These are phyloP conservation scores for Rhodamnia argentea DNA, from an alignment of 345 rosid genomes.

Conservation along the genomic window DNA sequence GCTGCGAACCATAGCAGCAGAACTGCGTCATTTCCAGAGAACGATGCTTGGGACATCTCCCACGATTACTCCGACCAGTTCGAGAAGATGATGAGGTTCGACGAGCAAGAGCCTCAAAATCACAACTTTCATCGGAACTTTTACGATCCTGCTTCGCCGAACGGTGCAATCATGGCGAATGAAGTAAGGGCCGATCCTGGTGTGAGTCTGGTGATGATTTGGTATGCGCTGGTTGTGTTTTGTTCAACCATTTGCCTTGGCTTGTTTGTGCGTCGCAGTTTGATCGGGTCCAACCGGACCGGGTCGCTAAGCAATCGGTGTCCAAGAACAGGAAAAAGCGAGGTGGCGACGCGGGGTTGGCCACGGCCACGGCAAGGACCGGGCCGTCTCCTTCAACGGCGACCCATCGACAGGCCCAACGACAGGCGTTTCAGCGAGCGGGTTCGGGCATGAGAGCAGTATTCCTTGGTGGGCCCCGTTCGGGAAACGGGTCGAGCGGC, in stretches of 20 bases:
- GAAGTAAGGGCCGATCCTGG: conserved; percentile 20
- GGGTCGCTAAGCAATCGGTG: not conserved
- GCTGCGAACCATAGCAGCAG: not conserved
- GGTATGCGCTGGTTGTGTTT: not conserved
- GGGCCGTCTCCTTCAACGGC: not conserved
- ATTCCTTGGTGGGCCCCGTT: conserved; percentile 38
- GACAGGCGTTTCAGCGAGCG: not conserved
- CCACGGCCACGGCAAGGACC: not conserved
- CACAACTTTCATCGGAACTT: not conserved
- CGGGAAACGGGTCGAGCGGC: conserved; percentile 46
- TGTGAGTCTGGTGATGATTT: not conserved
- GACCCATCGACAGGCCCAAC: not conserved
- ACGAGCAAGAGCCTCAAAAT: not conserved
- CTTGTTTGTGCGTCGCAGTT: not conserved
- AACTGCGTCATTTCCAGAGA: conserved; percentile 1
- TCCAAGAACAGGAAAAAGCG: not conserved
- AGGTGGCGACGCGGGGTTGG: not conserved
- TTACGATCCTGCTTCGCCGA: not conserved
- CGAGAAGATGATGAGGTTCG: conserved; percentile 19
- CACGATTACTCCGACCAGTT: conserved; percentile 4
- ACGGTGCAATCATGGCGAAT: conserved; percentile 44
- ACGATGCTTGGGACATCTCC: conserved; percentile 1
- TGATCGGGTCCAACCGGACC: not conserved
- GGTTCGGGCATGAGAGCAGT: conserved; percentile 57
- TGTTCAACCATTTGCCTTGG: not conserved